Conservation (phyloP, 139 green algal species). For the Edaphochlamys debaryana region DNA sequence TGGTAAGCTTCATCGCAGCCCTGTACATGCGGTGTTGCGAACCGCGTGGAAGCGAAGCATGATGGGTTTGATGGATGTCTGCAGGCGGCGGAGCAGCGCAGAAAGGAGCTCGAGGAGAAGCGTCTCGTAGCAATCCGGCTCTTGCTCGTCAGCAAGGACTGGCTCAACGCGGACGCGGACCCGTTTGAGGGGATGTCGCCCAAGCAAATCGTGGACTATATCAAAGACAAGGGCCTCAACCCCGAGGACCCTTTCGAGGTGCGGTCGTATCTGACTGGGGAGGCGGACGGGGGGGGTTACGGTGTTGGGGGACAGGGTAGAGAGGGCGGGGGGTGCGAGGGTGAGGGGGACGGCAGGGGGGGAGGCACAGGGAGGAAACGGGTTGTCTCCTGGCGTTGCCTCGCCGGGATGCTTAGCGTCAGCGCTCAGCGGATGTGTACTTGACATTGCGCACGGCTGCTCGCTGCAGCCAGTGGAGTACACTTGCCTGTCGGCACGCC, state of each 20-base stretch:
- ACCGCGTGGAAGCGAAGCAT: too few species aligned
- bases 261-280: neutral
- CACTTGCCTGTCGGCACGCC: too few species aligned
- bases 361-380: neutral
- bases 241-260: constrained; percentile 81
- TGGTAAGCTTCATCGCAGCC: neutral
- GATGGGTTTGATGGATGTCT: too few species aligned
- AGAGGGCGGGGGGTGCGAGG: too few species aligned
- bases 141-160: constrained; percentile 27
- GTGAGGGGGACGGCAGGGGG: too few species aligned
- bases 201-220: constrained; percentile 60
- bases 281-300: too few species aligned
- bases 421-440: too few species aligned
- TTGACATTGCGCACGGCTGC: too few species aligned
- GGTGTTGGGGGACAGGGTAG: neutral
- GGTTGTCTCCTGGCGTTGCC: neutral
- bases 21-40: too few species aligned
- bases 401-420: too few species aligned
- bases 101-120: constrained; percentile 43
- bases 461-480: too few species aligned
- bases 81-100: neutral
- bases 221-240: constrained; percentile 47
- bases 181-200: constrained; percentile 77
- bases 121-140: constrained; percentile 13
- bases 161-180: constrained; percentile 61